Evolutionary conservation across 1,284 basidiomycete species (phyloP).

Genomic region (Pascua guehoae): DNA sequence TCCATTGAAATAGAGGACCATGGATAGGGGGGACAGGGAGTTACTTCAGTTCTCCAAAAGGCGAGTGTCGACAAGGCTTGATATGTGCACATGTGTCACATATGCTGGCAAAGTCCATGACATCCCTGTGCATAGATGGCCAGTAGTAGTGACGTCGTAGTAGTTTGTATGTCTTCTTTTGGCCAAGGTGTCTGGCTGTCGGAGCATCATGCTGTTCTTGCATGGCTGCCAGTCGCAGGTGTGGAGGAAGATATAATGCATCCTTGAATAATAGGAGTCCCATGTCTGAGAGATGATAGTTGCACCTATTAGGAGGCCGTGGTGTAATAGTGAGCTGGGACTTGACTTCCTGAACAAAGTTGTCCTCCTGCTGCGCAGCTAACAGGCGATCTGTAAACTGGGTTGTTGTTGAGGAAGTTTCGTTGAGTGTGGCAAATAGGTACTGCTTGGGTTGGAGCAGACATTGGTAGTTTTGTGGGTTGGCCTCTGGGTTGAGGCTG

Average conservation of each 20-base stretch:
- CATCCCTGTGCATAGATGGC: slow-evolving; percentile 20
- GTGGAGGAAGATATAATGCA: slow-evolving; percentile 5
- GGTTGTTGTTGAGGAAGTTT: too few relatives aligned
- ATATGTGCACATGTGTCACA: slow-evolving; percentile 44
- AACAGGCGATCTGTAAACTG: too few relatives aligned
- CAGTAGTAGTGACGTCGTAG: slow-evolving; percentile 33
- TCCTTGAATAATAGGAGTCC: not conserved
- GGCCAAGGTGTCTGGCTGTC: slow-evolving; percentile 52
- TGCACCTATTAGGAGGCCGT: not conserved
- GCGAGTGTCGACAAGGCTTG: slow-evolving; percentile 41
- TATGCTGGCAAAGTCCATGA: slow-evolving; percentile 26
- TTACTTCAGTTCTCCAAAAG: slow-evolving; percentile 47
- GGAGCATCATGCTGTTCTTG: slow-evolving; percentile 24
- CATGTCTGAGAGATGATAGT: not conserved
- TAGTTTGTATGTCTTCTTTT: slow-evolving; percentile 41
- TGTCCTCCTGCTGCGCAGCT: slow-evolving; percentile 25
- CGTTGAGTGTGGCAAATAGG: not conserved
- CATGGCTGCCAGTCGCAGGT: slow-evolving; percentile 7
- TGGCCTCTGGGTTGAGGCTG: slow-evolving; percentile 46
- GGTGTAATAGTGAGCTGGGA: too few relatives aligned
- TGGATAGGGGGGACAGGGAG: slow-evolving; percentile 39
- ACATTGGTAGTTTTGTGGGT: slow-evolving; percentile 51
- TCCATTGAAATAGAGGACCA: slow-evolving; percentile 53
- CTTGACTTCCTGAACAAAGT: too few relatives aligned
- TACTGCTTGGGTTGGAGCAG: not conserved